Conservation (phyloP, 148 eudicot genomes). For the Fallopia convolvulus region DNA sequence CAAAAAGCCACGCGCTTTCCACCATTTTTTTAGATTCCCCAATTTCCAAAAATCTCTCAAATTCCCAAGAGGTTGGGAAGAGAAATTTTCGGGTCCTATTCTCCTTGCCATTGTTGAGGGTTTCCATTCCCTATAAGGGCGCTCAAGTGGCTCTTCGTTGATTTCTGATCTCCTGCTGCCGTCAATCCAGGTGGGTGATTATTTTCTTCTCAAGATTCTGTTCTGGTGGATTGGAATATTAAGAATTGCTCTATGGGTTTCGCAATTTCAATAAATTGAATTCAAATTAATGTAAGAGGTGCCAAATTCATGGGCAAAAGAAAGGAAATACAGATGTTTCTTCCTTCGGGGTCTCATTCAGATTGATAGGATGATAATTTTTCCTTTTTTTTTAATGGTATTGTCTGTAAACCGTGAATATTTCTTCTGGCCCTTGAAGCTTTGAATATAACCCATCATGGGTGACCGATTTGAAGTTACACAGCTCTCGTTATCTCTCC, state of each 20-base stretch:
- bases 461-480: background rate
- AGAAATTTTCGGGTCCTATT: background rate
- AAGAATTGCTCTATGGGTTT: too few species aligned
- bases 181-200: background rate
- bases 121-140: background rate
- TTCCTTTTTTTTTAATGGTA: background rate
- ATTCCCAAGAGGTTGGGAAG: background rate
- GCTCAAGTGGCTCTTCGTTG: background rate
- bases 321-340: background rate
- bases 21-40: background rate
- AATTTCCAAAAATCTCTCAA: background rate
- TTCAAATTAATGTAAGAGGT: background rate
- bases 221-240: too few species aligned
- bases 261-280: too few species aligned
- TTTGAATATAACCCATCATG: background rate
- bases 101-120: conserved; percentile 1
- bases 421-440: background rate
- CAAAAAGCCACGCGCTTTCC: background rate
- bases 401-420: background rate
- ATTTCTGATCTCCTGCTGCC: background rate
- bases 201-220: background rate
- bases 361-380: background rate
- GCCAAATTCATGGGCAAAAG: background rate
- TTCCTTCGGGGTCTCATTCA: background rate
- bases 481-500: background rate